These are phyloP conservation scores for Psilocybe subaeruginosa DNA, from an alignment of 768 basidiomycete species.

Conservation along the genomic window DNA sequence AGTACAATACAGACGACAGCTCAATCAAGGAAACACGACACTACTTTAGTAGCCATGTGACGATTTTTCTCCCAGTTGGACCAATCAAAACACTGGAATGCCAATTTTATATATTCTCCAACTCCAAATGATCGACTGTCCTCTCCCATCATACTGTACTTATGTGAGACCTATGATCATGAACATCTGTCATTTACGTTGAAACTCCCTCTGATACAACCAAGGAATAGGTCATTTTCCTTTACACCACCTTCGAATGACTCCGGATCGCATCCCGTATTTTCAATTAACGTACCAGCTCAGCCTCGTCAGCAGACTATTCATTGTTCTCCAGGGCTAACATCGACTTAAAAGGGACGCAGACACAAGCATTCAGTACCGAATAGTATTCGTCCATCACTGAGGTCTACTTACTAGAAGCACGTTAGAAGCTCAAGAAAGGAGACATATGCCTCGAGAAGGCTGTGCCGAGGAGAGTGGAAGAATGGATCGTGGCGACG, in stretches of 20 bases:
- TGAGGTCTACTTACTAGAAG: neutral
- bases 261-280: neutral
- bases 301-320: neutral
- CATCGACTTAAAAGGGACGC: neutral
- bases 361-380: neutral
- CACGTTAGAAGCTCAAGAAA: neutral
- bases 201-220: neutral
- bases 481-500: neutral
- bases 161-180: neutral
- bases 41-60: neutral
- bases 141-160: neutral
- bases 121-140: neutral
- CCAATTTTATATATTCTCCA: neutral
- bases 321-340: neutral
- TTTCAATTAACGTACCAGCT: neutral
- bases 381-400: neutral
- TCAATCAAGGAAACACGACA: neutral
- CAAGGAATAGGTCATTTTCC: neutral
- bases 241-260: neutral
- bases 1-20: neutral
- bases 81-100: neutral
- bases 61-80: neutral
- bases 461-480: neutral
- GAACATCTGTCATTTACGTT: neutral
- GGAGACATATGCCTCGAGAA: neutral